Base-by-base conservation (phyloP, 805 yeast genomes). In the Barnettozyma populi region DNA sequence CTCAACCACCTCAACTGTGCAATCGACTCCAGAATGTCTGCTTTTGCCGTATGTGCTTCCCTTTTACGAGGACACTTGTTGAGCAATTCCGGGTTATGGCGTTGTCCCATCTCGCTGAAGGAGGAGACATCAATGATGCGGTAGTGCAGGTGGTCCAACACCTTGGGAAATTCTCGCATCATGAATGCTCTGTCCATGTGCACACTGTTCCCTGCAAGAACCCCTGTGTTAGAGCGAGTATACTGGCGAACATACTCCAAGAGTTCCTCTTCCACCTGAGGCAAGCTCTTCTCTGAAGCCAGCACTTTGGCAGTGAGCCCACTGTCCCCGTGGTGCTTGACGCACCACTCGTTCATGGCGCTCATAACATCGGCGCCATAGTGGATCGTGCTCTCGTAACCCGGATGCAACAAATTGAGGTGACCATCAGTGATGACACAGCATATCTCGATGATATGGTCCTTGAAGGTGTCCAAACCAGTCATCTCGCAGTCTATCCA, bases 401-500 rank as follows among this genome's bases (percentile, higher is more conserved):
- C 95, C 20, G 73, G 74, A 47, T 88, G 95, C 1, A 89, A 68
- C 3, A 87, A 57, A 46, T 86, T 78, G 51, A 94, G 73, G 50
- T 88, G 69, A 9, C 86, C 89, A 60, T 92, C 96, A 2, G 99
- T 94, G 41, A 94, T 73, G 36, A 92, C 70, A 63, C 97, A 90
- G 63, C 97, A 88, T 24, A 94, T 82, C 66, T 94, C 99, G 50
- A 94, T 86, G 56, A 94, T 90, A 49, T 77, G 80, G 63, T 94
- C 98, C n/a, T 74, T 72, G 42, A 68, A 65, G n/a, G 82, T 80
- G 57, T 92, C 85, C 36, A 94, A 69, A 0, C 99, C 99, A 0
- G 99, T 94, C 99, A 94, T 94, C 67, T 94, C 99, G 67, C 98
- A 94, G 68, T 94, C 99, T 16, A 94, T 75, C 99, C 99, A 94